Evolutionary conservation across 495 filamentous ascomycete genomes (phyloP).

Genomic region (Annulohypoxylon nitens): DNA sequence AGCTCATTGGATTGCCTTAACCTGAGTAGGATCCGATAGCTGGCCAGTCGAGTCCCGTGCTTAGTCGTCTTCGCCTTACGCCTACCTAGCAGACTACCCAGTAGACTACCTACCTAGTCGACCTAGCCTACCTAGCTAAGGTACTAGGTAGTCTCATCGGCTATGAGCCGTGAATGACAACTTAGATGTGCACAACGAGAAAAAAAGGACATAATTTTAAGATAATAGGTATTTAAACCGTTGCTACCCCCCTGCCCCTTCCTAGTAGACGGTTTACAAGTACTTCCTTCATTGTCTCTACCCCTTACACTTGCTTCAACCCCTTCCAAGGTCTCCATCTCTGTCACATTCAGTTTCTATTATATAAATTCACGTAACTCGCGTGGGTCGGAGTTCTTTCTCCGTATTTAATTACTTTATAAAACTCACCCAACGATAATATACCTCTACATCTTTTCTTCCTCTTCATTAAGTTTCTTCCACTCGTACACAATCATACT

Average conservation of each 20-base stretch:
- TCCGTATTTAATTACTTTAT: not conserved
- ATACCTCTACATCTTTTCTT: not conserved
- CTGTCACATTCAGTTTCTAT: not conserved
- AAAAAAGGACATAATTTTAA: not conserved
- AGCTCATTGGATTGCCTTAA: constrained; percentile 34
- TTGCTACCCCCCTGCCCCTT: constrained; percentile 18
- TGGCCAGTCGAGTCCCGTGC: constrained; percentile 35
- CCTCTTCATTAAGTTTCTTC: not conserved
- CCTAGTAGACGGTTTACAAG: constrained; percentile 18
- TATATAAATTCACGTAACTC: constrained; percentile 23
- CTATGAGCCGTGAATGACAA: constrained; percentile 24
- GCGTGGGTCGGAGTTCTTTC: constrained; percentile 8
- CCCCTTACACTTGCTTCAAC: constrained; percentile 21
- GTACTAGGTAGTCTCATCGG: constrained; percentile 19
- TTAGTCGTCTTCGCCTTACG: constrained; percentile 37
- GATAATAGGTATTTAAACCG: constrained; percentile 35
- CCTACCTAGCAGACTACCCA: not conserved
- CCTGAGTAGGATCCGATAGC: constrained; percentile 36
- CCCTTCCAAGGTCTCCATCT: not conserved
- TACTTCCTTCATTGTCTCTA: constrained; percentile 18
- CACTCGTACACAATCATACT: not conserved
- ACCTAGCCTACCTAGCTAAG: not conserved
- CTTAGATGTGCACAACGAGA: constrained; percentile 12
- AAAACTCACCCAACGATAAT: constrained; percentile 1
- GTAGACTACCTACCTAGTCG: not conserved